Base-by-base conservation (phyloP, 176 grass and related monocot species). In the Juncus effusus region DNA sequence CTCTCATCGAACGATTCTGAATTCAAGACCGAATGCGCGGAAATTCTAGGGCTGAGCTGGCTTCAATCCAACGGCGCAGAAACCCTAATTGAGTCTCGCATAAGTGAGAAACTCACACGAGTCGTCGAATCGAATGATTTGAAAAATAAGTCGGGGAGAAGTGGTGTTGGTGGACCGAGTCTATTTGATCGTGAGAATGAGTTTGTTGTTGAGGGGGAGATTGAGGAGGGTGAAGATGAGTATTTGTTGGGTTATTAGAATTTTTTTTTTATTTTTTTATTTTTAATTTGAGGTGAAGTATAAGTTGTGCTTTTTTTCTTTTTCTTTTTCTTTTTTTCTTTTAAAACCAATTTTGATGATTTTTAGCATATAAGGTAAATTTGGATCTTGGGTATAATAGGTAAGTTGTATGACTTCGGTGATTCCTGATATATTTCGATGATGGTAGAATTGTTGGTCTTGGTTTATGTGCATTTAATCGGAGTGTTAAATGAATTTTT, bases 101-200 rank as follows among this genome's bases (percentile, higher is more conserved):
- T 72, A 72, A 72, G 68, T 4, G 38, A 72, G 12, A 72, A 72
- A 59, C 39, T 72, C 28, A 13, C 35, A 40, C 54, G 68, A 40
- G 57, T 72, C 42, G 57, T 72, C 42, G 54, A 72, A 59, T 53
- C 68, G 42, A 72, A 72, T 72, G 68, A 72, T 59, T 57, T 13
- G 52, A 72, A 72, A 40, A 72, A 52, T 52, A 72, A 72, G 16
- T 8, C 68, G 9, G 68, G 42, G 68, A 71, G 54, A 44, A 51
- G 16, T 58, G 37, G 10, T 41, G 52, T 72, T 40, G 6, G 6
- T 47, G 44, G 6, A 12, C 54, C 54, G 3, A 72, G 68, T 59
- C 8, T 72, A 44, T 72, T 72, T 59, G 68, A 72, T 57, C 10
- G 4, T 38, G 54, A 45, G 54, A 70, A 37, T 70, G 38, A 59